Base-by-base conservation (phyloP, 495 filamentous ascomycete species). In the Aspergillus ellipticus region DNA sequence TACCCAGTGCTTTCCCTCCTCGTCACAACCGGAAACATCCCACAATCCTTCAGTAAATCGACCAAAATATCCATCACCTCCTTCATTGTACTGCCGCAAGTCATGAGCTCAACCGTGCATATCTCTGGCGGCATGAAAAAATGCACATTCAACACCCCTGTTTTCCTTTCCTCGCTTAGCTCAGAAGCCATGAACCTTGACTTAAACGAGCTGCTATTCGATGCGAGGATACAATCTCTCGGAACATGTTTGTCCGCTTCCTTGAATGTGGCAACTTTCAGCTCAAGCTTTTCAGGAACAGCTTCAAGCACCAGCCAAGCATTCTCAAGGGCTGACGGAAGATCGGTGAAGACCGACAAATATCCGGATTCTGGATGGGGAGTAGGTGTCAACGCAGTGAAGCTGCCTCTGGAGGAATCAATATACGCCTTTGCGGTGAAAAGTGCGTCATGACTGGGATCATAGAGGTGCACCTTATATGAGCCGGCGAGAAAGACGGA, bases 71-170 rank as follows among this genome's bases (percentile, higher is more conserved):
- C 56, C 48, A 85, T 72, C 2, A 83, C 65, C 5, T 58, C 66
- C 0, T 61, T 55, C 26, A 69, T 59, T 15, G 82, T 85, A n/a
- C 67, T 49, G 0, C 80, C 80, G 61, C 65, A 62, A 0, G 81
- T 79, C 82, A 85, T 85, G 49, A 85, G 46, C 66, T 85, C 82
- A 4, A 84, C 79, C 11, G 61, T 69, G 6, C 60, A 58, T 43
- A 74, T 72, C 26, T 55, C 56, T 0, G 81, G 82, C 49, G 81
- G 82, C 69, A 83, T 81, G 19, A 67, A 66, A 56, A 74, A 85
- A 65, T 84, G 80, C 49, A 72, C 75, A 59, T 85, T 85, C 10
- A 68, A 50, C 60, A 54, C 69, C 61, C 19, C 57, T 43, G 29
- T 58, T 42, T 37, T 59, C 7, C 61, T 39, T 16, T 64, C 56